Conservation (phyloP, 495 filamentous ascomycete species). For the Daldinia bambusicola region DNA sequence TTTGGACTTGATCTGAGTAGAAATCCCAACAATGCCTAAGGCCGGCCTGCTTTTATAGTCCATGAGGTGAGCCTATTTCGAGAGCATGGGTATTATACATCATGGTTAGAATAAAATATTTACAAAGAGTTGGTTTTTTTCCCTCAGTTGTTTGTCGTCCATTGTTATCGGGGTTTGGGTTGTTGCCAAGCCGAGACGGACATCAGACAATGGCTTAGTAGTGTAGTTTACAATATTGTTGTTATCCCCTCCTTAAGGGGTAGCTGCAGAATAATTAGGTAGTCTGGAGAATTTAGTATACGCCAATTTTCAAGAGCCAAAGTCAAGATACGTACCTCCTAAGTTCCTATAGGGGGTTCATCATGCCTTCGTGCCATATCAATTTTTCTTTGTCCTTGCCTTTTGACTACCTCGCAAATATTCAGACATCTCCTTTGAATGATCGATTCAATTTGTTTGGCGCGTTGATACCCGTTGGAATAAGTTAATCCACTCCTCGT, state of each 20-base stretch:
- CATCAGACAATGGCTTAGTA: background rate
- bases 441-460: background rate
- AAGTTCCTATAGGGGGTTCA: background rate
- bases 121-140: background rate
- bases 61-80: background rate
- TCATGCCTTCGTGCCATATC: background rate
- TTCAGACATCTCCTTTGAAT: background rate
- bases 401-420: background rate
- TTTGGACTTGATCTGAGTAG: background rate
- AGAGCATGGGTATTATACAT: background rate
- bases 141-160: background rate
- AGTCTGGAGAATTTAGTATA: background rate
- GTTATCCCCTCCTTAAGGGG: background rate
- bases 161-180: constrained; percentile 1
- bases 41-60: background rate
- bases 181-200: background rate
- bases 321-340: background rate
- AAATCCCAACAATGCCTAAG: too few species aligned
- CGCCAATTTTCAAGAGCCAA: background rate
- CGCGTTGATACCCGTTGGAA: constrained; percentile 31
- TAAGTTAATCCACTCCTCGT: constrained; percentile 32
- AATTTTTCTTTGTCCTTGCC: background rate
- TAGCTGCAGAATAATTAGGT: background rate
- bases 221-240: background rate
- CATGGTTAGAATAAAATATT: background rate